A percentile compares a stretch with the other conserved stretches of the same genome.
phyloP scores from a whole-genome alignment of 768 basidiomycete species.

The Coprinellus micaceus region DNA sequence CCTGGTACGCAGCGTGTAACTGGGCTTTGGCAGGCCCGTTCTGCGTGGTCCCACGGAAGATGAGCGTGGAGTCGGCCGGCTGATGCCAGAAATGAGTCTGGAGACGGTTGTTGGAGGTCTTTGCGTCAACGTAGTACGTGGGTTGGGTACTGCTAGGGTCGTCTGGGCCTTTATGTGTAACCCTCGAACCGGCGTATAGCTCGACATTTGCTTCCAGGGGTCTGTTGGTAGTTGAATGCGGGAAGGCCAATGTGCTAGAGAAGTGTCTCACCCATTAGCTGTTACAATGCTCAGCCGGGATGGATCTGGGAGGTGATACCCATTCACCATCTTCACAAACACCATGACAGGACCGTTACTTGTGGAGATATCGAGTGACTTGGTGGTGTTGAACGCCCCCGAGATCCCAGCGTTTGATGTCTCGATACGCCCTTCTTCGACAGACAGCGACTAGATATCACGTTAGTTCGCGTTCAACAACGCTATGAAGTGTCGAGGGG shows the following conservation, averaged over 20 bases:
- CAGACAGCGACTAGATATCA: conserved; percentile 27
- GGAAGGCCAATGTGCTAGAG: too few species aligned
- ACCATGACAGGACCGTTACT: conserved; percentile 39
- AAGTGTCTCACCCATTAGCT: conserved; percentile 4
- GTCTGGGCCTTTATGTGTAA: conserved; percentile 20
- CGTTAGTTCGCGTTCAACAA: too few species aligned
- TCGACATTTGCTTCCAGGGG: conserved; percentile 13
- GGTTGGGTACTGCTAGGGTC: neutral
- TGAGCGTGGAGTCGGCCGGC: conserved; percentile 32
- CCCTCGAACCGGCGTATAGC: conserved; percentile 1
- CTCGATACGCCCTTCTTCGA: conserved; percentile 21
- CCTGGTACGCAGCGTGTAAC: conserved; percentile 37
- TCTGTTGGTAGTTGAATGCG: conserved; percentile 6
- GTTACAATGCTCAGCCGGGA: neutral
- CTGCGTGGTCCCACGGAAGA: conserved; percentile 24
- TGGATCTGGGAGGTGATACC: neutral
- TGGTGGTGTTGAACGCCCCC: conserved; percentile 40
- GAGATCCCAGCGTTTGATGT: conserved; percentile 44
- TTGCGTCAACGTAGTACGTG: conserved; percentile 27
- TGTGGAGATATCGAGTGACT: conserved; percentile 30
- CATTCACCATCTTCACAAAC: conserved; percentile 34
- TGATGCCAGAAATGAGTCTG: conserved; percentile 26
- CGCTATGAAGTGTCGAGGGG: too few species aligned
- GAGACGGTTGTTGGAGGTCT: conserved; percentile 31
- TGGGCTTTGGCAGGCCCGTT: conserved; percentile 32